phyloP scores from a whole-genome alignment of 78 protist species.

The Speleostelium caveatum region DNA sequence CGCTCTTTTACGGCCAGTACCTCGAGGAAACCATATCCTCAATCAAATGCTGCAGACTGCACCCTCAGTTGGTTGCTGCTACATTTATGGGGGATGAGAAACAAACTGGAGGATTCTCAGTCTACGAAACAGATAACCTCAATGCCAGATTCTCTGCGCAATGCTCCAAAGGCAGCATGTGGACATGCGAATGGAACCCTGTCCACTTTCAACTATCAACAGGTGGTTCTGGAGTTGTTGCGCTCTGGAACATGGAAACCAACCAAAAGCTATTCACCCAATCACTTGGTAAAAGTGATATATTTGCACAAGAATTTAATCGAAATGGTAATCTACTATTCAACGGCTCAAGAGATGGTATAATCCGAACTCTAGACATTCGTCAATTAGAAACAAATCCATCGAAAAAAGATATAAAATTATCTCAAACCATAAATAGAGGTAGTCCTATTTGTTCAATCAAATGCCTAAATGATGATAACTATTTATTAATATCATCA shows the following conservation, averaged over 20 bases:
- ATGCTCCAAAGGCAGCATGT: neutral
- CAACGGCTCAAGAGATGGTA: slow-evolving; percentile 67
- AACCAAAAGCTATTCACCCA: neutral
- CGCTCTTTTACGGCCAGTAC: neutral
- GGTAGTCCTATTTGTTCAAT: slow-evolving; percentile 17
- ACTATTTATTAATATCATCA: slow-evolving; percentile 36
- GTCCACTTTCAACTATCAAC: neutral
- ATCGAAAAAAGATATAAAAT: neutral
- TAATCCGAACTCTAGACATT: slow-evolving; percentile 22
- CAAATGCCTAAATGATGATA: slow-evolving; percentile 28
- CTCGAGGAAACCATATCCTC: neutral
- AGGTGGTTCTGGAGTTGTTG: slow-evolving; percentile 10
- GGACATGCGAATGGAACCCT: slow-evolving; percentile 59
- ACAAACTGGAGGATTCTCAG: slow-evolving; percentile 8
- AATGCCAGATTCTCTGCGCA: no score
- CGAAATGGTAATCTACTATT: neutral
- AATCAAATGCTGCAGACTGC: neutral
- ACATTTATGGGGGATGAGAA: slow-evolving; percentile 10
- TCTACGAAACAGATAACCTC: no score
- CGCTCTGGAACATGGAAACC: neutral
- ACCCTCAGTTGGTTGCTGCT: neutral
- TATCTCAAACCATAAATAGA: neutral
- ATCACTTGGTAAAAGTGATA: slow-evolving; percentile 41
- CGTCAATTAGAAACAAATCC: neutral
- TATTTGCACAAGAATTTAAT: slow-evolving; percentile 37